Conservation (phyloP, 106 monocot species). For the Iris macrosiphon region DNA sequence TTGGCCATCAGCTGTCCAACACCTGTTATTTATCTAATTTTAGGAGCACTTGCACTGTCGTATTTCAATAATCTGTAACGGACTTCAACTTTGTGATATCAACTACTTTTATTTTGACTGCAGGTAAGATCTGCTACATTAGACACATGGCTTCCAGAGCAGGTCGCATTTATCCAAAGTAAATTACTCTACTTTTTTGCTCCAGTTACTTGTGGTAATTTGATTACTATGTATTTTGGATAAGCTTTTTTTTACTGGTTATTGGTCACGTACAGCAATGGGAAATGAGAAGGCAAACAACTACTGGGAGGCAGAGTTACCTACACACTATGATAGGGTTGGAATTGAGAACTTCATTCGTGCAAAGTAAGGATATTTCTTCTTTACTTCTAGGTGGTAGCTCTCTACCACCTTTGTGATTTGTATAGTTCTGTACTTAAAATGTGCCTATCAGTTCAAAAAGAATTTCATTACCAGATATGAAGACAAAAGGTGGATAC, state of each 20-base stretch:
- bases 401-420: background rate
- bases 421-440: background rate
- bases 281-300: conserved; percentile 89
- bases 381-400: background rate
- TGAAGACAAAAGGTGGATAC: conserved; percentile 92
- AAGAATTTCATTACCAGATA: conserved; percentile 36
- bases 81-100: background rate
- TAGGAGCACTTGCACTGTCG: background rate
- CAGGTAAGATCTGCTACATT: conserved; percentile 94
- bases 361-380: conserved; percentile 65
- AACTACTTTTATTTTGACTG: conserved; percentile 1
- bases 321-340: conserved; percentile 91
- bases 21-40: too few species aligned
- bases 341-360: conserved; percentile 98
- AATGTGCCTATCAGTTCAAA: background rate
- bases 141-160: conserved; percentile 99
- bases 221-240: too few species aligned
- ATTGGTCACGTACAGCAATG: conserved; percentile 53
- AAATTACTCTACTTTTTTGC: conserved; percentile 10
- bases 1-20: too few species aligned
- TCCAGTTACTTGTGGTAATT: background rate
- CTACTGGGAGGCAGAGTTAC: conserved; percentile 98
- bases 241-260: background rate
- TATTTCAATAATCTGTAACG: background rate
- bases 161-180: conserved; percentile 96